Evolutionary conservation across 2,329 filamentous ascomycete genomes (phyloP).

Genomic region (Fusarium pseudonygamai): DNA sequence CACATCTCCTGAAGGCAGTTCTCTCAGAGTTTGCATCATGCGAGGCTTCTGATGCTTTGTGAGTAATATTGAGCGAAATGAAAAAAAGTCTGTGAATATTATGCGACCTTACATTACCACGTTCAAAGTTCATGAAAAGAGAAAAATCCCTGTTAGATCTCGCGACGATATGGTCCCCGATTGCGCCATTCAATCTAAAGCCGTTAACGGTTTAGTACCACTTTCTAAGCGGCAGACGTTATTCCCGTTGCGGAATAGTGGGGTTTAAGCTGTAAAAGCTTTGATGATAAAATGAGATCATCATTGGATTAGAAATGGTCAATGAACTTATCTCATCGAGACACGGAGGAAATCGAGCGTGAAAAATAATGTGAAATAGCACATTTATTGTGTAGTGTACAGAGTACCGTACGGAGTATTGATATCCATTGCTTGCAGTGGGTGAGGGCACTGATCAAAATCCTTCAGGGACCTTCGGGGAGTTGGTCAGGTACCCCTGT

Average conservation of each 20-base stretch:
- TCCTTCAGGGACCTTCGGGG: conserved; percentile 20
- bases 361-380: not conserved
- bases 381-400: not conserved
- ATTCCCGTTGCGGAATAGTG: conserved; percentile 18
- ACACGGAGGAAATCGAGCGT: not conserved
- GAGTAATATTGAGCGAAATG: not conserved
- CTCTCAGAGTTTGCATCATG: not conserved
- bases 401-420: not conserved
- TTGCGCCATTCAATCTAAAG: conserved; percentile 38
- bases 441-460: not conserved
- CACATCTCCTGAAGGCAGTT: not conserved
- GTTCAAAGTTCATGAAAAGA: not conserved
- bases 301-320: conserved; percentile 13
- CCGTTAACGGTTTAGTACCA: not conserved
- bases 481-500: conserved; percentile 10
- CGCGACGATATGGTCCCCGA: conserved; percentile 36
- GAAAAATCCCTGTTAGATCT: conserved; percentile 23
- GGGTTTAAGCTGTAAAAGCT: conserved; percentile 1
- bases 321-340: conserved; percentile 10
- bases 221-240: conserved; percentile 19
- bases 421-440: not conserved
- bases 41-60: fast-evolving
- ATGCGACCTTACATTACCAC: not conserved
- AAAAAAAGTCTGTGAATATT: not conserved
- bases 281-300: conserved; percentile 21